Evolutionary conservation across 768 basidiomycete species (phyloP), one percentile per base, ranked within the genome.

Genomic region (Sarcodon aspratus): DNA sequence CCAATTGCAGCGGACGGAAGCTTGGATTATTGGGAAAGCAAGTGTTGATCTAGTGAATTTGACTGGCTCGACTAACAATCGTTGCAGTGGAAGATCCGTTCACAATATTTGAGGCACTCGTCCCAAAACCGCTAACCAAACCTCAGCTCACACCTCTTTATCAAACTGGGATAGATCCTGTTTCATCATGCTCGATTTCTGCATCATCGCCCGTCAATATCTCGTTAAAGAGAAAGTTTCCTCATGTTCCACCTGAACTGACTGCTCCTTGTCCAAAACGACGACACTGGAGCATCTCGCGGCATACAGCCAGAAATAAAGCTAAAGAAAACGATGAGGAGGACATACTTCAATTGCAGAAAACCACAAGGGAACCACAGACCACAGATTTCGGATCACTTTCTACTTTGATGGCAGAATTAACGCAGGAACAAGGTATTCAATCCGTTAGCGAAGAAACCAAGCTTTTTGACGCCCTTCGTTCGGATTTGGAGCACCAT

Each of bases 21-120:
- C 61, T 66, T 89, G 33, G 79, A 86, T 62, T 87, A 86, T 55
- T 55, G 71, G 21, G 77, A 85, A 62, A 77, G 85, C 86, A 57
- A 37, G 79, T 66, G 1, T 31, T 51, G 38, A 49, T 32, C 12
- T 7, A 13, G 40, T 13, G 40, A 42, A 13, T 15, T 8, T 42
- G 10, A 15, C 12, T 12, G 11, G 31, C 9, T 21, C 15, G 27
- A 6, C 45, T 50, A 31, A 46, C 33, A 12, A 33, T 11, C 36
- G 1, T 18, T 38, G n/a, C 46, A 87, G 84, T 87, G 74, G 85
- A 89, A 60, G 83, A 87, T 52, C 84, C 85, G 1, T 87, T 87
- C 60, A 73, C 81, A 9, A 63, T 83, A 1, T 70, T 89, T 2
- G 80, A 76, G 13, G 66, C 68, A 34, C 69, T 87, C 44, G 78